Percentiles rank a stretch among this genome's conserved stretches.
phyloP scores from a whole-genome alignment of 2,329 filamentous ascomycete genomes.

The Aspergillus bombycis region DNA sequence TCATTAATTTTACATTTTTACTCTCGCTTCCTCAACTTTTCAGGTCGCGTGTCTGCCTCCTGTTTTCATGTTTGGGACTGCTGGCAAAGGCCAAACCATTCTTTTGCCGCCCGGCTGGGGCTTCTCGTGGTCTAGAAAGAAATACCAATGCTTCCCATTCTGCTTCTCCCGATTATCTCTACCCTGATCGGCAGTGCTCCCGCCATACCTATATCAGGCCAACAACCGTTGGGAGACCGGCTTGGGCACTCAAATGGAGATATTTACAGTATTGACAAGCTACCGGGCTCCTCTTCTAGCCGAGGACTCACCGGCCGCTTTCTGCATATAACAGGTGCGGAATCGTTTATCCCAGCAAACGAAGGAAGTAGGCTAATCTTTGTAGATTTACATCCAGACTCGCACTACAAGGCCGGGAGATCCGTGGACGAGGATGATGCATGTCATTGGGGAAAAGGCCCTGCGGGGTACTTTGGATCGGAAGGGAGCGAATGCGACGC shows the following conservation, averaged over 20 bases:
- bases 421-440: conserved; percentile 64
- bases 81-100: background rate
- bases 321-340: conserved; percentile 40
- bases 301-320: conserved; percentile 36
- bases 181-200: conserved; percentile 19
- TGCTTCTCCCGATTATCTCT: conserved; percentile 15
- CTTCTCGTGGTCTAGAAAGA: conserved; percentile 5
- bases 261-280: background rate
- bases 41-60: background rate
- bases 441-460: conserved; percentile 78
- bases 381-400: conserved; percentile 87
- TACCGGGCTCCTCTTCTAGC: conserved; percentile 7
- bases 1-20: background rate
- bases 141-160: conserved; percentile 25
- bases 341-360: conserved; percentile 41
- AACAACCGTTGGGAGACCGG: conserved; percentile 20
- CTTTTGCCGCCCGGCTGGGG: conserved; percentile 13
- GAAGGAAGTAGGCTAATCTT: conserved; percentile 1
- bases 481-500: conserved; percentile 89
- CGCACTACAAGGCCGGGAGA: conserved; percentile 78
- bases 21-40: background rate
- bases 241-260: conserved; percentile 7
- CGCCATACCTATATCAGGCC: conserved; percentile 22
- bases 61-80: background rate
- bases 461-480: conserved; percentile 79